These are phyloP conservation scores for Thraustotheca clavata DNA, from an alignment of 352 stramenopile genomes.

Conservation along the genomic window DNA sequence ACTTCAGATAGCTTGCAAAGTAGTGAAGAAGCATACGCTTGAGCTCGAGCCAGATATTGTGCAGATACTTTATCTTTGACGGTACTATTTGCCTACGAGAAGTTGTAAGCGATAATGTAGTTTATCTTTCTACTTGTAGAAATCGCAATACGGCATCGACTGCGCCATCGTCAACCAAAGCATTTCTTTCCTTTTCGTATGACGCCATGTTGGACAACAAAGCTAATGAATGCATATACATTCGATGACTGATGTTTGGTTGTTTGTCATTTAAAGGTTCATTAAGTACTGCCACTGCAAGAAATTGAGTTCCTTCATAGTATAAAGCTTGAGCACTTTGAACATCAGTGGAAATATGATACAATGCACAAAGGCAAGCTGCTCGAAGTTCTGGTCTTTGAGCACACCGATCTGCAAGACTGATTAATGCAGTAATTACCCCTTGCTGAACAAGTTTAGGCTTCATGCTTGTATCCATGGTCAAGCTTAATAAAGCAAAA, in stretches of 20 bases:
- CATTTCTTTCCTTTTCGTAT: constrained; percentile 28
- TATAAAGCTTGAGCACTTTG: constrained; percentile 61
- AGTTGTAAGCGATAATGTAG: neutral
- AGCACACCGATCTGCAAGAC: constrained; percentile 35
- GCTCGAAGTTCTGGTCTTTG: constrained; percentile 53
- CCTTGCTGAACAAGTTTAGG: constrained; percentile 49
- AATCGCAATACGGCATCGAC: constrained; percentile 59
- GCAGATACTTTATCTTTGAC: constrained; percentile 16
- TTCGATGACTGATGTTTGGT: constrained; percentile 34
- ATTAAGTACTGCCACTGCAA: constrained; percentile 40
- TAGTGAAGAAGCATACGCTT: constrained; percentile 13
- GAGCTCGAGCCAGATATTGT: neutral
- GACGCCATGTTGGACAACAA: constrained; percentile 54
- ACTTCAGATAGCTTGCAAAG: constrained; percentile 8
- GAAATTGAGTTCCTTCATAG: constrained; percentile 44
- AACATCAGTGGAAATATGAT: constrained; percentile 50
- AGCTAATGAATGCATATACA: constrained; percentile 44
- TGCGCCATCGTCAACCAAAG: constrained; percentile 49
- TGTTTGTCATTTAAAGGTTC: constrained; percentile 31
- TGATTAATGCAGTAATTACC: constrained; percentile 29
- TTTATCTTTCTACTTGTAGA: constrained; percentile 26
- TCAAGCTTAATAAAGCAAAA: constrained; percentile 68
- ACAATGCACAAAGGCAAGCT: constrained; percentile 56
- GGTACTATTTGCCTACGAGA: neutral
- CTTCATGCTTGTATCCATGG: constrained; percentile 63